phyloP scores from a whole-genome alignment of 2,329 filamentous ascomycete genomes.

The Apiospora aurea region DNA sequence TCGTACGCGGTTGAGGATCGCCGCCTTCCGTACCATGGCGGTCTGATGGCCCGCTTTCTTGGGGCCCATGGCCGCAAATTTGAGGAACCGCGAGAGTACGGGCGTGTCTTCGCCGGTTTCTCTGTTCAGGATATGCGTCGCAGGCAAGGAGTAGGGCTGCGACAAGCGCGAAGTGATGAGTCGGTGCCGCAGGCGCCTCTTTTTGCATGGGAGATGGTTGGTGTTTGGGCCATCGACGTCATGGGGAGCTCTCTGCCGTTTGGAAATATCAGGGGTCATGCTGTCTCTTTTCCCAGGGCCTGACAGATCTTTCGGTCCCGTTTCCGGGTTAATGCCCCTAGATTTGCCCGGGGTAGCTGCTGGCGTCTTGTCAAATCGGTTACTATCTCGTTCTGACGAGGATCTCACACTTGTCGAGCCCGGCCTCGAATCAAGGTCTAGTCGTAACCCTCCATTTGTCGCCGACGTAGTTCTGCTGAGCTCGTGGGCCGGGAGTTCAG shows the following conservation, averaged over 20 bases:
- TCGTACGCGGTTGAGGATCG: constrained; percentile 69
- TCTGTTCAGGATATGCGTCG: constrained; percentile 72
- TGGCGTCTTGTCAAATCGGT: neutral
- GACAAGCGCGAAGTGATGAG: constrained; percentile 76
- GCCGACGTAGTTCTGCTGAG: too few relatives aligned
- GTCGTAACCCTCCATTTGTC: neutral
- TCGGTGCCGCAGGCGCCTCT: constrained; percentile 67
- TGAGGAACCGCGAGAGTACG: constrained; percentile 50
- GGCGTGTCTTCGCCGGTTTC: constrained; percentile 56
- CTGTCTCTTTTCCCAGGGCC: neutral
- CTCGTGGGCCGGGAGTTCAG: neutral
- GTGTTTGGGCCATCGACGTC: constrained; percentile 68
- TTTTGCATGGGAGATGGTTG: constrained; percentile 64
- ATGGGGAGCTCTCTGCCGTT: constrained; percentile 59
- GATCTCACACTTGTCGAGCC: neutral
- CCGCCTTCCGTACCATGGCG: constrained; percentile 66
- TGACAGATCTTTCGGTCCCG: neutral
- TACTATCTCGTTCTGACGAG: neutral
- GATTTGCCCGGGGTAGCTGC: neutral
- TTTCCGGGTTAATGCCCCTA: neutral
- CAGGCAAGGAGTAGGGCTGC: constrained; percentile 71
- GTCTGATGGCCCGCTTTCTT: constrained; percentile 56
- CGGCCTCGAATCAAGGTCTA: neutral
- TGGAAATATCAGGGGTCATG: constrained; percentile 38
- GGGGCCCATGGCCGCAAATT: constrained; percentile 50